These are phyloP conservation scores for Echium plantagineum DNA, from an alignment of 257 asterid genomes.

Conservation along the genomic window DNA sequence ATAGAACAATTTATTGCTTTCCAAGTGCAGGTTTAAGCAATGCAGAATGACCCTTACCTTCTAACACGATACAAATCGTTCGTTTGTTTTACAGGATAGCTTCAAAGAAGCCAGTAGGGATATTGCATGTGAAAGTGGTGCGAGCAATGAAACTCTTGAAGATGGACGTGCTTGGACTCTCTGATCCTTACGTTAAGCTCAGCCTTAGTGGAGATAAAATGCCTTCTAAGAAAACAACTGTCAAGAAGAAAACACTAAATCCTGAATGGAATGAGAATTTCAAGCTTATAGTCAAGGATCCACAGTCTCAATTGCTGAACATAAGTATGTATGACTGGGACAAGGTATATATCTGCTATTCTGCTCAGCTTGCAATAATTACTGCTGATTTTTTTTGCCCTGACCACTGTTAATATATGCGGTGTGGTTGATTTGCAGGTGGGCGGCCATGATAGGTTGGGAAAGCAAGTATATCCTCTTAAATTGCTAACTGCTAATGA, in stretches of 20 bases:
- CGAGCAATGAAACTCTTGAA: constrained; percentile 73
- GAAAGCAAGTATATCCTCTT: constrained; percentile 59
- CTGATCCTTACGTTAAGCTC: constrained; percentile 85
- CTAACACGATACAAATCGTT: not conserved
- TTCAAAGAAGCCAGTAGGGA: constrained; percentile 70
- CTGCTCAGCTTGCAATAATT: not conserved
- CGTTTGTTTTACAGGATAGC: constrained; percentile 36
- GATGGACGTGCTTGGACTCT: constrained; percentile 75
- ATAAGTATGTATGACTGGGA: constrained; percentile 75
- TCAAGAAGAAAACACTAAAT: constrained; percentile 69
- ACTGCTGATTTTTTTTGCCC: not conserved
- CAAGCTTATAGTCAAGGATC: constrained; percentile 76
- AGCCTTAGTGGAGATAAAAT: constrained; percentile 62
- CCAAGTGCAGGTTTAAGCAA: not conserved
- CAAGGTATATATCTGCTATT: constrained; percentile 34
- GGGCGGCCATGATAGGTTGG: constrained; percentile 67
- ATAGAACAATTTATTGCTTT: not conserved
- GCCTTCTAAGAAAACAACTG: constrained; percentile 54
- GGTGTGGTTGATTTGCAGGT: constrained; percentile 28
- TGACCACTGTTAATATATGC: not conserved
- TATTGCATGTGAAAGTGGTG: constrained; percentile 70
- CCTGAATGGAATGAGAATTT: constrained; percentile 90
- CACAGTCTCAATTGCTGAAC: constrained; percentile 58
- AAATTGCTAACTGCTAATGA: constrained; percentile 49
- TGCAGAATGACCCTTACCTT: not conserved